Percentiles rank a stretch among this genome's conserved stretches.
phyloP scores from a whole-genome alignment of 2,329 filamentous ascomycete genomes.

The Domatiomyces globalis region DNA sequence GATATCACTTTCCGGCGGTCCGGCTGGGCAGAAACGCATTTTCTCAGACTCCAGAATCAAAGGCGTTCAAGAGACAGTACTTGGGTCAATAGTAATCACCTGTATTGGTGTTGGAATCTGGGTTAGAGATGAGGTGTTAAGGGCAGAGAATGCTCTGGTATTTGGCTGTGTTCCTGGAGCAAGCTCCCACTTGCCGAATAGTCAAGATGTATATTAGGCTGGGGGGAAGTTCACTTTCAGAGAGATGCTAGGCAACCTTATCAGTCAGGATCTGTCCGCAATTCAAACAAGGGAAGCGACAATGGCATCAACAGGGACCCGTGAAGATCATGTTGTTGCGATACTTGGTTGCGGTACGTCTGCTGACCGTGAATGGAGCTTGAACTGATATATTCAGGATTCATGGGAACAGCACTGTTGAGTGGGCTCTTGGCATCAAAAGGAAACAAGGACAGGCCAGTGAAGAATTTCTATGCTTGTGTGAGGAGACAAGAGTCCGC shows the following conservation, averaged over 20 bases:
- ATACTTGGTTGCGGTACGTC: neutral
- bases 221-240: no score
- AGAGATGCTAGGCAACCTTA: neutral
- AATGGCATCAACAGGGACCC: neutral
- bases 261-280: neutral
- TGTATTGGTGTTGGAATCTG: no score
- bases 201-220: neutral
- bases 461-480: conserved; percentile 21
- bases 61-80: no score
- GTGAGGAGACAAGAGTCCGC: conserved; percentile 29
- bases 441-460: neutral
- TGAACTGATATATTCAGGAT: neutral
- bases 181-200: neutral
- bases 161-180: no score
- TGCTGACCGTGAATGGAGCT: neutral
- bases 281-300: neutral
- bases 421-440: neutral
- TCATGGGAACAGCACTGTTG: neutral
- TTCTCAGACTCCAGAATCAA: no score
- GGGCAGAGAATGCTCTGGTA: no score
- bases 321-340: neutral
- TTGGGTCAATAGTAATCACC: no score
- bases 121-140: no score
- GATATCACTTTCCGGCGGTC: no score
- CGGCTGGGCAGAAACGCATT: no score